phyloP scores from a whole-genome alignment of 2,329 filamentous ascomycete species.

The Ophiostoma sp. region DNA sequence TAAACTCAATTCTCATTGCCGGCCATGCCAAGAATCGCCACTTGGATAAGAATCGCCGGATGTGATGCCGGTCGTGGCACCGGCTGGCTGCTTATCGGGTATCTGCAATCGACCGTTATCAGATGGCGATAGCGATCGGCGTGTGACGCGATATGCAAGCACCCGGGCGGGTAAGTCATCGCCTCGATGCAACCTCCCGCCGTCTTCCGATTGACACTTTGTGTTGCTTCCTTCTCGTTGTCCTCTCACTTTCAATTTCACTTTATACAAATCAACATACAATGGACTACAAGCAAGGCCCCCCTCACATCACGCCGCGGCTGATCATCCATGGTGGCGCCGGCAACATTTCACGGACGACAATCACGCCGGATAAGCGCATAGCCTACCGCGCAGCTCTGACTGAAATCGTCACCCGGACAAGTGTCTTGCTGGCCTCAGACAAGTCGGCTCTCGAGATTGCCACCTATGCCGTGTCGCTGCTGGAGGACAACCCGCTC shows the following conservation, averaged over 20 bases:
- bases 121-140: slow-evolving; percentile 3
- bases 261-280: background rate
- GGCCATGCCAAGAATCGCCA: background rate
- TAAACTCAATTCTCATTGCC: background rate
- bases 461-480: slow-evolving; percentile 67
- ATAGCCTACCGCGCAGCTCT: slow-evolving; percentile 55
- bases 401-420: slow-evolving; percentile 49
- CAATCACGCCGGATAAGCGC: slow-evolving; percentile 55
- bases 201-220: background rate
- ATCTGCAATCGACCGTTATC: slow-evolving; percentile 7
- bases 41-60: background rate
- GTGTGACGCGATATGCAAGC: slow-evolving; percentile 7
- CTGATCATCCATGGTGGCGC: slow-evolving; percentile 70
- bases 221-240: background rate
- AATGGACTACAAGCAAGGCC: slow-evolving; percentile 10
- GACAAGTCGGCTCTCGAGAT: slow-evolving; percentile 57
- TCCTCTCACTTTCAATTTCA: background rate
- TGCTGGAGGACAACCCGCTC: slow-evolving; percentile 72
- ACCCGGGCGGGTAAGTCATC: slow-evolving; percentile 1
- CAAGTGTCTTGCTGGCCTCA: slow-evolving; percentile 25
- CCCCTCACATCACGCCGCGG: slow-evolving; percentile 43
- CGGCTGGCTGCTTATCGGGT: background rate
- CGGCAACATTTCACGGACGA: slow-evolving; percentile 59
- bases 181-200: background rate
- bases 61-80: background rate